Evolutionary conservation across 2,329 filamentous ascomycete species (phyloP).

Genomic region (Endoconidiophora laricicola): DNA sequence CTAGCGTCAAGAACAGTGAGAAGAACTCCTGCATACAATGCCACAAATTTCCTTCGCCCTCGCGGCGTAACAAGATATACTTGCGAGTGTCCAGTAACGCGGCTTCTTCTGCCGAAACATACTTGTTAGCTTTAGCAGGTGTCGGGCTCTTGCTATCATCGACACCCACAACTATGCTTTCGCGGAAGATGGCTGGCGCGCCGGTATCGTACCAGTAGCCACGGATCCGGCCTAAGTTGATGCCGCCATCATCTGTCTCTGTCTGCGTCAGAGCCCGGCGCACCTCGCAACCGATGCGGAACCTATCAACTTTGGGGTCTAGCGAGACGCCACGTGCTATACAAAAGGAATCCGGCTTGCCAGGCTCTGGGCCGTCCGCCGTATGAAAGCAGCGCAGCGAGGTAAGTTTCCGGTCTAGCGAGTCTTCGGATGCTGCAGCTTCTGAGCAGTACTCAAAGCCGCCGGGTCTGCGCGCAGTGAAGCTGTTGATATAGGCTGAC

Average conservation of each 20-base stretch:
- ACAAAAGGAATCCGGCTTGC: conserved; percentile 17
- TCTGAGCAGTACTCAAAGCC: conserved; percentile 5
- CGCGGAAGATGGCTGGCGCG: conserved; percentile 15
- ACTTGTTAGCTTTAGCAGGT: background rate
- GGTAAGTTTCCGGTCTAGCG: background rate
- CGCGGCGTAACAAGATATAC: conserved; percentile 17
- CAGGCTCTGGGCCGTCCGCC: conserved; percentile 9
- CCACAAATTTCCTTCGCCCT: conserved; percentile 21
- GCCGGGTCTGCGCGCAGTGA: background rate
- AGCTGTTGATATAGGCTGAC: background rate
- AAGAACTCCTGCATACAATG: conserved; percentile 22
- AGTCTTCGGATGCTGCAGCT: background rate
- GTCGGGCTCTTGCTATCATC: background rate
- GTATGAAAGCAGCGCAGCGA: conserved; percentile 17
- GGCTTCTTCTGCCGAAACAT: background rate
- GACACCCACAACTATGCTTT: conserved; percentile 13
- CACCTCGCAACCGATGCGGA: background rate
- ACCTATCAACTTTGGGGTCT: conserved; percentile 8
- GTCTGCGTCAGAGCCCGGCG: background rate
- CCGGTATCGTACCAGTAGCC: conserved; percentile 21
- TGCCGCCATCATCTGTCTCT: background rate
- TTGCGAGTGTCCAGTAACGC: background rate
- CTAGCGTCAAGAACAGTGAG: conserved; percentile 20
- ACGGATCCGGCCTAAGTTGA: conserved; percentile 11
- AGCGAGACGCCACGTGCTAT: conserved; percentile 14